phyloP scores from a whole-genome alignment of 169 alveolate genomes.

The Plasmodium relictum region DNA sequence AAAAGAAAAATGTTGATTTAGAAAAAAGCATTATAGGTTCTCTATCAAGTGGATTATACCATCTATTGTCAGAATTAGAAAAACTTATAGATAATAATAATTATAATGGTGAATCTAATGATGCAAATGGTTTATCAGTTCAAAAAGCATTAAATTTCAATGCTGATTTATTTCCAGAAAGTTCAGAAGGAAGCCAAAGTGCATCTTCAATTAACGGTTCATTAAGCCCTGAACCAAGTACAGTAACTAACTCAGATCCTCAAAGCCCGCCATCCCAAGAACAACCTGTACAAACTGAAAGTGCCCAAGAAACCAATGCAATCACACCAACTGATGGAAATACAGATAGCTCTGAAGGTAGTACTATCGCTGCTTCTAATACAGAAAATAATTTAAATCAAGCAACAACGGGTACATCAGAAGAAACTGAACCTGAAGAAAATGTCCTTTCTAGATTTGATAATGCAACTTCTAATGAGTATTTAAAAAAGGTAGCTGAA shows the following conservation, averaged over 20 bases:
- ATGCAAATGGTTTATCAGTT: background rate
- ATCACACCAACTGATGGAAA: background rate
- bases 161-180: constrained; percentile 30
- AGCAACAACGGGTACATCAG: constrained; percentile 17
- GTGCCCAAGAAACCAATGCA: background rate
- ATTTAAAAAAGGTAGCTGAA: constrained; percentile 34
- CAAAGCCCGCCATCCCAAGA: background rate
- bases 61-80: constrained; percentile 38
- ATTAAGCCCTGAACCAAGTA: background rate
- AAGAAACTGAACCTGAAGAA: background rate
- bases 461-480: constrained; percentile 8
- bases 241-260: background rate
- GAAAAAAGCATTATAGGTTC: constrained; percentile 25
- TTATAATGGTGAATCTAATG: constrained; percentile 6
- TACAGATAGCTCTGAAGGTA: background rate
- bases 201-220: background rate
- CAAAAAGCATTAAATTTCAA: constrained; percentile 2
- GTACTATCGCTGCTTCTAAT: background rate
- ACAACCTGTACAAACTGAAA: background rate
- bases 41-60: constrained; percentile 50
- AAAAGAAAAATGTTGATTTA: constrained; percentile 26
- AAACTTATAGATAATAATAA: constrained; percentile 22
- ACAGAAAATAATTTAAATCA: background rate
- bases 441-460: background rate
- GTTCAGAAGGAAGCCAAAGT: background rate